phyloP scores from a whole-genome alignment of 257 asterid genomes.

The Salvia hispanica region DNA sequence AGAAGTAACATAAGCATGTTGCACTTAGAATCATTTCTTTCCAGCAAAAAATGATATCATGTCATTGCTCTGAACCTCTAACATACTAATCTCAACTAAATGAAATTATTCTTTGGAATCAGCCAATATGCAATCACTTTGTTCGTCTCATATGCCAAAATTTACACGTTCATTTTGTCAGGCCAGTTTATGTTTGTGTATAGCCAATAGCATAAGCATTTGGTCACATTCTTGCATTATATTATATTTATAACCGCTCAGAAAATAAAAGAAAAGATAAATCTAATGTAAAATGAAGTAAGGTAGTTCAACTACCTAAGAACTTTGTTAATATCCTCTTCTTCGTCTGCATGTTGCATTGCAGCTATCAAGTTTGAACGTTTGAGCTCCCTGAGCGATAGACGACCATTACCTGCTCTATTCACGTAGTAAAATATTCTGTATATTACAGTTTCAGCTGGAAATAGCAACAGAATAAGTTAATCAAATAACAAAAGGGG shows the following conservation, averaged over 20 bases:
- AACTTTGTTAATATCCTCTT: conserved; percentile 97
- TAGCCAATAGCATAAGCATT: conserved; percentile 10
- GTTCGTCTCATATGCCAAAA: not conserved
- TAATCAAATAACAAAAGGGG: conserved; percentile 23
- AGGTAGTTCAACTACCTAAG: conserved; percentile 62
- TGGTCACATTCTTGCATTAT: not conserved
- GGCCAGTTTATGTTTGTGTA: conserved; percentile 14
- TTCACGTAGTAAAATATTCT: conserved; percentile 97
- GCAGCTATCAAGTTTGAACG: conserved; percentile 85
- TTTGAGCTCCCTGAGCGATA: conserved; percentile 90
- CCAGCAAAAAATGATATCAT: conserved; percentile 10
- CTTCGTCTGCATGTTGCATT: conserved; percentile 98
- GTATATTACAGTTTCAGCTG: conserved; percentile 98
- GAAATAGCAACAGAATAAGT: conserved; percentile 49
- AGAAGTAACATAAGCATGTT: not conserved
- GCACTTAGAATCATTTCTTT: not conserved
- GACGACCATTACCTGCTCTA: conserved; percentile 87
- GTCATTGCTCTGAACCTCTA: not conserved
- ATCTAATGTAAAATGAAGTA: conserved; percentile 9
- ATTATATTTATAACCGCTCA: conserved; percentile 18
- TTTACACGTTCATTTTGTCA: not conserved
- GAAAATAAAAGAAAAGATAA: conserved; percentile 14
- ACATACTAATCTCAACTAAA: conserved; percentile 11
- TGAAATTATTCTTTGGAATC: conserved; percentile 5
- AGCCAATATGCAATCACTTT: conserved; percentile 10